These are phyloP conservation scores for Vishniacozyma victoriae DNA, from an alignment of 768 basidiomycete species.

Conservation along the genomic window DNA sequence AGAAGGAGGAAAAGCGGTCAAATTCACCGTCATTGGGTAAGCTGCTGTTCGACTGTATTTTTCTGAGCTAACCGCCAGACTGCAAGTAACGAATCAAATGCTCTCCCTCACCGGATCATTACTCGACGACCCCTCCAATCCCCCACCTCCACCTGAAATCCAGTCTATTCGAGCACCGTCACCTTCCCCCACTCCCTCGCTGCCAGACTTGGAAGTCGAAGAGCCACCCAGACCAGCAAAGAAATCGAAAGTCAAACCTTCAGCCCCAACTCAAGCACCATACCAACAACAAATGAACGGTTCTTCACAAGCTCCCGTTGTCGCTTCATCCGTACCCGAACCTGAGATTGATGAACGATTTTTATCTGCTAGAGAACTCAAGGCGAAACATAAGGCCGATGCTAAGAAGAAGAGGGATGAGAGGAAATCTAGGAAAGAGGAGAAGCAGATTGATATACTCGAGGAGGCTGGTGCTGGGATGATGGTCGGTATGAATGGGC, in stretches of 20 bases:
- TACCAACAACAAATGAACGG: not conserved
- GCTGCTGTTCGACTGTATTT: conserved; percentile 27
- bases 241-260: not conserved
- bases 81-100: conserved; percentile 90
- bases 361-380: conserved; percentile 19
- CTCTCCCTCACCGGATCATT: conserved; percentile 66
- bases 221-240: not conserved
- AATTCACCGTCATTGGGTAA: conserved; percentile 85
- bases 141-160: conserved; percentile 21
- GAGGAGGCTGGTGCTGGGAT: conserved; percentile 16
- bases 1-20: conserved; percentile 59
- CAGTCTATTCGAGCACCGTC: conserved; percentile 2
- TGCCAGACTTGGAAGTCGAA: conserved; percentile 1
- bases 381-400: conserved; percentile 18
- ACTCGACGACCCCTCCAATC: conserved; percentile 26
- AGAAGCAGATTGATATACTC: conserved; percentile 13
- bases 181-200: conserved; percentile 21
- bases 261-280: not conserved
- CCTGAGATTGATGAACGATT: conserved; percentile 22
- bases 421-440: conserved; percentile 35
- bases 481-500: not conserved
- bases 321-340: conserved; percentile 5
- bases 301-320: not conserved
- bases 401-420: conserved; percentile 29
- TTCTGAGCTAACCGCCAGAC: conserved; percentile 49